Evolutionary conservation across 2,329 filamentous ascomycete genomes (phyloP).

Genomic region (Fulvia fulva): DNA sequence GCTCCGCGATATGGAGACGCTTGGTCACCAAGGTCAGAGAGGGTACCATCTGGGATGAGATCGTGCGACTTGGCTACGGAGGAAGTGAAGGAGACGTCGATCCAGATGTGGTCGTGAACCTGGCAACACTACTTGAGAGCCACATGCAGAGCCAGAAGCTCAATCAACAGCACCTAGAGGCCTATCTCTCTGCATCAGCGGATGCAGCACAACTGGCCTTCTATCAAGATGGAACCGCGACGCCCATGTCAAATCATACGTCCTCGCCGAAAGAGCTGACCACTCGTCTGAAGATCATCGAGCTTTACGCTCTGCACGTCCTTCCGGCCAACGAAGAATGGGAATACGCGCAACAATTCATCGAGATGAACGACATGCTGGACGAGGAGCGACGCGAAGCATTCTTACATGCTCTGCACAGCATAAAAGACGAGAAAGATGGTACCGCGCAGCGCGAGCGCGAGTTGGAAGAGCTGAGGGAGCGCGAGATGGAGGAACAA

Average conservation of each 20-base stretch:
- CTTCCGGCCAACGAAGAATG: conserved; percentile 92
- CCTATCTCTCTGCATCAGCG: conserved; percentile 71
- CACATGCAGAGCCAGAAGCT: conserved; percentile 78
- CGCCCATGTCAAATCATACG: conserved; percentile 53
- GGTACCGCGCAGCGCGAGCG: conserved; percentile 62
- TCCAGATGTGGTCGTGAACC: conserved; percentile 85
- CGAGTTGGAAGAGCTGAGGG: conserved; percentile 56
- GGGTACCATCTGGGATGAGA: conserved; percentile 90
- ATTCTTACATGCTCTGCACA: conserved; percentile 80
- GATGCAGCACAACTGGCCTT: conserved; percentile 57
- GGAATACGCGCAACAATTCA: conserved; percentile 92
- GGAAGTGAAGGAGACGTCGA: conserved; percentile 88
- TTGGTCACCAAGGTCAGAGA: conserved; percentile 81
- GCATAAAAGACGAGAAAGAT: conserved; percentile 76
- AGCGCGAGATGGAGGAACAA: conserved; percentile 42
- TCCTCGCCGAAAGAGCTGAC: conserved; percentile 35
- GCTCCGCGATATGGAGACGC: conserved; percentile 76
- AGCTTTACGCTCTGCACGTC: conserved; percentile 92
- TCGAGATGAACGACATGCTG: conserved; percentile 76
- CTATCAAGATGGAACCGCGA: conserved; percentile 52
- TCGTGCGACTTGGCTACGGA: conserved; percentile 81
- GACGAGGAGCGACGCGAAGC: conserved; percentile 89
- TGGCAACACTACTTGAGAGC: conserved; percentile 87
- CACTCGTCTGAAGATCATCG: conserved; percentile 83
- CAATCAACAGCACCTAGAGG: conserved; percentile 85